Evolutionary conservation across 306 rosid genomes (phyloP), one percentile per base, ranked within the genome.

Genomic region (Carpinus fangiana): DNA sequence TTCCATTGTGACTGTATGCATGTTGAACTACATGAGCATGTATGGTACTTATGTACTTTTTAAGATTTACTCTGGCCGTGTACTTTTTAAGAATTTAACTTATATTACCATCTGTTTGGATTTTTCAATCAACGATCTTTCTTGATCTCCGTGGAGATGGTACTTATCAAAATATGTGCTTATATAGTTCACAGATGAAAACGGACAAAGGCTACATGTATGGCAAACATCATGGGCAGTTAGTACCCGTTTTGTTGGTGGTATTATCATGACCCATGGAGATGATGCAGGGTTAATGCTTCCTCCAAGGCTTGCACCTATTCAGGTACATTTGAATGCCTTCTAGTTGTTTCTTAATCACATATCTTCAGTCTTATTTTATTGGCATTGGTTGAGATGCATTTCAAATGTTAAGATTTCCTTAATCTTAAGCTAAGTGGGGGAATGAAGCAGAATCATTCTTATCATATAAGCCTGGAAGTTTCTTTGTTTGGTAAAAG

Each of bases 141-240:
- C 28, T 78, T 72, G 21, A 72, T 70, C 73, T 84, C 74, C 70
- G 34, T 71, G 41, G 51, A 67, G 71, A 74, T 36, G 67, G 80
- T 53, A 57, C 72, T 83, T 80, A 71, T 82, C 65, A 56, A 80
- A 56, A 41, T 80, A 69, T 73, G 80, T 83, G 73, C 80, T 87
- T 84, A 59, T 83, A 84, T 87, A 95, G 98, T 95, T 92, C 86
- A 80, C 93, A 74, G 98, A 92, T 87, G 98, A 92, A 86, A 87
- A 74, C 83, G 97, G 98, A 78, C 86, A 86, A 65, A 88, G 97
- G 81, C 91, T 90, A 78, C 79, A 90, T 84, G 90, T 95, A 73
- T 95, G 97, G 98, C 98, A 95, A 85, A 95, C 98, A 62, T 95
- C 98, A 23, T 92, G 98, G 98, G 98, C 98, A n/a, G 81, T 95